Conservation (phyloP, 768 basidiomycete genomes). For the Galerina sulciceps region DNA sequence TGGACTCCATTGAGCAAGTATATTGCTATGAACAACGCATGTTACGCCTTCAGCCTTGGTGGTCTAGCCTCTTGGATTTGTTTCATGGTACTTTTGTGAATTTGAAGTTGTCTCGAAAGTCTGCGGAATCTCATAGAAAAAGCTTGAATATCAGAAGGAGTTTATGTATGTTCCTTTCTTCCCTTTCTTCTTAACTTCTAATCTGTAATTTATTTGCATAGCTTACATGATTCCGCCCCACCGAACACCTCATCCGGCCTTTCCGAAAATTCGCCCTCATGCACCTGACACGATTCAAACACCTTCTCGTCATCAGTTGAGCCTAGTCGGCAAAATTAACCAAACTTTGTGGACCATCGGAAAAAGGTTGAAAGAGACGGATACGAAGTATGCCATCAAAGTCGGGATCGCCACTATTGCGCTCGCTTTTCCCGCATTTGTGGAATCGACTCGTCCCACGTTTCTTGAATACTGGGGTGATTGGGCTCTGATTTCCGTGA, state of each 20-base stretch:
- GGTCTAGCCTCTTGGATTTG: constrained; percentile 15
- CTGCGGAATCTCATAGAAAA: constrained; percentile 8
- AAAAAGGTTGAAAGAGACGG: constrained; percentile 64
- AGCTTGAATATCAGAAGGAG: constrained; percentile 28
- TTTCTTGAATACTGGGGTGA: constrained; percentile 89
- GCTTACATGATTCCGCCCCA: constrained; percentile 55
- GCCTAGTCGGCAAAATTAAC: constrained; percentile 62
- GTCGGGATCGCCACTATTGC: constrained; percentile 83
- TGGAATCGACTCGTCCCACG: constrained; percentile 72
- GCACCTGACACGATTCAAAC: constrained; percentile 88
- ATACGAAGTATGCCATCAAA: constrained; percentile 88
- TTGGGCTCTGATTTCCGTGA: constrained; percentile 93
- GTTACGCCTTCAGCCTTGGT: constrained; percentile 21
- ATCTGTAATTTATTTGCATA: constrained; percentile 26
- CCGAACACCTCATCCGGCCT: constrained; percentile 60
- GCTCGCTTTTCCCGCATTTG: constrained; percentile 88
- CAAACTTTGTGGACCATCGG: constrained; percentile 78
- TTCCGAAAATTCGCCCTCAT: constrained; percentile 83
- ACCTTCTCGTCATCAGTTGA: constrained; percentile 64
- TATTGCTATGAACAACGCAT: constrained; percentile 65
- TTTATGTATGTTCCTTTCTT: constrained; percentile 44
- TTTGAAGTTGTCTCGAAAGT: constrained; percentile 9
- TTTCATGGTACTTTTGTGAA: constrained; percentile 13
- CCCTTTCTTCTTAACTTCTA: neutral
- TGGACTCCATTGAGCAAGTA: constrained; percentile 84